These are phyloP conservation scores for Torulaspora quercuum DNA, from an alignment of 805 yeast genomes.

Conservation along the genomic window DNA sequence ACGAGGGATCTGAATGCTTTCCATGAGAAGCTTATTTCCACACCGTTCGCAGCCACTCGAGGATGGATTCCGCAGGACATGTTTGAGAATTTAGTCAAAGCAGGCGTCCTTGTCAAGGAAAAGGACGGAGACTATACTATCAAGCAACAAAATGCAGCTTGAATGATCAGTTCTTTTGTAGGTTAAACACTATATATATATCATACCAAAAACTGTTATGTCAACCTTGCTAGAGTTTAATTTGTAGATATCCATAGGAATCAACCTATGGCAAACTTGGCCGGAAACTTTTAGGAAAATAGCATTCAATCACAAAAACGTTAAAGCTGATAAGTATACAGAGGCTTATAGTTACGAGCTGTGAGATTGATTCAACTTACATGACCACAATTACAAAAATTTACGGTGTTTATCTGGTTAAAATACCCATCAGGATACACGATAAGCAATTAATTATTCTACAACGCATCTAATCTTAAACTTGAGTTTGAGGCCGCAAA, in stretches of 20 bases:
- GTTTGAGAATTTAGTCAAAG: constrained; percentile 66
- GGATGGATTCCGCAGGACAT: constrained; percentile 97
- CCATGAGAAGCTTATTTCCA: constrained; percentile 61
- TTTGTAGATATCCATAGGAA: no score
- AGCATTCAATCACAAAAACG: background rate
- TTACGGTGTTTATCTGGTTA: constrained; percentile 19
- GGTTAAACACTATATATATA: no score
- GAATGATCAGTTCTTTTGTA: no score
- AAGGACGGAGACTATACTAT: constrained; percentile 53
- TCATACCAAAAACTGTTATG: no score
- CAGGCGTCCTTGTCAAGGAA: constrained; percentile 62
- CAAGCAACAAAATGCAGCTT: constrained; percentile 40
- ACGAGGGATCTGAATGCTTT: constrained; percentile 58
- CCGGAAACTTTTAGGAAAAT: no score
- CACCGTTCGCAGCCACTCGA: constrained; percentile 84
- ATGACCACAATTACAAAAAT: constrained; percentile 23
- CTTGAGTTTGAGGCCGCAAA: constrained; percentile 20
- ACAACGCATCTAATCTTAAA: no score
- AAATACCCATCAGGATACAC: constrained; percentile 6
- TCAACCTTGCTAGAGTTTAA: no score
- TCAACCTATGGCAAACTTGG: no score
- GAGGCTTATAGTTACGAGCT: no score
- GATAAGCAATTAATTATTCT: no score
- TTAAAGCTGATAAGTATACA: constrained; percentile 13
- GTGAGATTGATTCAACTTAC: constrained; percentile 21